Evolutionary conservation across 495 filamentous ascomycete species (phyloP).

Genomic region (Aspergillus sclerotiicarbonarius): DNA sequence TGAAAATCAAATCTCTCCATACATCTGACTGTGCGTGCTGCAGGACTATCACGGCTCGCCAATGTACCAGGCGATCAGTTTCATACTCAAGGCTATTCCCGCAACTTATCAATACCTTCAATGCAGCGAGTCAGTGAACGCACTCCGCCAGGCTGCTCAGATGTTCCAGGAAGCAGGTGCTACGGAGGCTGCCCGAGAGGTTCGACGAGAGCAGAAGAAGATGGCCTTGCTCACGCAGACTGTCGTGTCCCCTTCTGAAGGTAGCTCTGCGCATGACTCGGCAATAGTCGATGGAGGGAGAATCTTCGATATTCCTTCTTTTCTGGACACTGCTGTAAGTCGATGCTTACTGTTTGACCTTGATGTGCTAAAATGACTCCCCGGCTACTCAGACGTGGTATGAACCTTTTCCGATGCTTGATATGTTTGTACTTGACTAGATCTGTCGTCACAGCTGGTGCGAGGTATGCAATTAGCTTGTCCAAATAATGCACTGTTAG

Average conservation of each 20-base stretch:
- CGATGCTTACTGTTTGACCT: too few species aligned
- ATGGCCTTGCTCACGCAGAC: background rate
- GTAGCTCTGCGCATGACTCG: background rate
- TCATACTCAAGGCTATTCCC: background rate
- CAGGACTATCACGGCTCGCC: constrained; percentile 1
- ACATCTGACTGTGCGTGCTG: too few species aligned
- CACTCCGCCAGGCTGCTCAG: background rate
- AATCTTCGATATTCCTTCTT: background rate
- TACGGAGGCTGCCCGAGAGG: background rate
- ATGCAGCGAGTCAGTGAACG: background rate
- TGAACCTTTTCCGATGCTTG: too few species aligned
- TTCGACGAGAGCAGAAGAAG: background rate
- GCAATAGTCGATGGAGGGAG: background rate
- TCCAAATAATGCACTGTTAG: too few species aligned
- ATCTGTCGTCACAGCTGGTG: too few species aligned
- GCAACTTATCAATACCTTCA: background rate
- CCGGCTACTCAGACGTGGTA: too few species aligned
- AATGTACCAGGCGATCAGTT: constrained; percentile 4
- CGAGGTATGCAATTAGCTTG: too few species aligned
- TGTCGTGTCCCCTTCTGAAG: background rate
- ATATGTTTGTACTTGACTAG: too few species aligned
- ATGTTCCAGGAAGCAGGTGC: constrained; percentile 3
- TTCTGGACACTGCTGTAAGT: background rate
- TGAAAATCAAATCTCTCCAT: too few species aligned
- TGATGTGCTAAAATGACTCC: too few species aligned